These are phyloP conservation scores for Coriaria nepalensis DNA, from an alignment of 306 rosid species.

Conservation along the genomic window DNA sequence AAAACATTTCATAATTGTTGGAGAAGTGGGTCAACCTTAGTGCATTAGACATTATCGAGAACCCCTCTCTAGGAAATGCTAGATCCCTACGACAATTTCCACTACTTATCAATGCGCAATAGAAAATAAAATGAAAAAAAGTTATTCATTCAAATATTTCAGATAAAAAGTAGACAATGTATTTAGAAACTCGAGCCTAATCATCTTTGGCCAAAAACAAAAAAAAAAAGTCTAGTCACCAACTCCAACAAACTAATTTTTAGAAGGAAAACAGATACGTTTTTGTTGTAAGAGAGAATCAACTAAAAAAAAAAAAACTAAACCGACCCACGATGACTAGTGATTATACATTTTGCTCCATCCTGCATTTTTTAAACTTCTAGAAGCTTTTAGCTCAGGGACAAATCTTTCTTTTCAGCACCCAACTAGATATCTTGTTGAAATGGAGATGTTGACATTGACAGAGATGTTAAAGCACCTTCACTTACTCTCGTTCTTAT, in stretches of 20 bases:
- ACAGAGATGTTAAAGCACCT: constrained; percentile 12
- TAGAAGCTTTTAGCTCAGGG: constrained; percentile 34
- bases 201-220: too few relatives aligned
- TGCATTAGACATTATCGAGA: constrained; percentile 20
- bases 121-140: too few relatives aligned
- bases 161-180: constrained; percentile 2
- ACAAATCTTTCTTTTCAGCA: constrained; percentile 28
- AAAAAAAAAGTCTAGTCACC: constrained; percentile 12
- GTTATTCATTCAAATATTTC: too few relatives aligned
- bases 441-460: constrained; percentile 29
- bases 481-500: too few relatives aligned
- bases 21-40: constrained; percentile 16
- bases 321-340: constrained; percentile 41
- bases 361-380: constrained; percentile 24
- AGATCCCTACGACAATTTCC: constrained; percentile 20
- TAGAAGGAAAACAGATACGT: background rate
- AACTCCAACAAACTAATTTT: constrained; percentile 11
- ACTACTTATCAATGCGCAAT: constrained; percentile 18
- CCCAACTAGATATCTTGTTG: constrained; percentile 25
- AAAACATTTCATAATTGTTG: constrained; percentile 18
- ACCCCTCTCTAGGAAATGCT: constrained; percentile 20
- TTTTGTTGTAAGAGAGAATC: constrained; percentile 1
- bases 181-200: constrained; percentile 2
- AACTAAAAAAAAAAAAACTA: background rate
- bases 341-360: constrained; percentile 16